Conservation (phyloP, 148 eudicot genomes). For the Diospyros kaki region DNA sequence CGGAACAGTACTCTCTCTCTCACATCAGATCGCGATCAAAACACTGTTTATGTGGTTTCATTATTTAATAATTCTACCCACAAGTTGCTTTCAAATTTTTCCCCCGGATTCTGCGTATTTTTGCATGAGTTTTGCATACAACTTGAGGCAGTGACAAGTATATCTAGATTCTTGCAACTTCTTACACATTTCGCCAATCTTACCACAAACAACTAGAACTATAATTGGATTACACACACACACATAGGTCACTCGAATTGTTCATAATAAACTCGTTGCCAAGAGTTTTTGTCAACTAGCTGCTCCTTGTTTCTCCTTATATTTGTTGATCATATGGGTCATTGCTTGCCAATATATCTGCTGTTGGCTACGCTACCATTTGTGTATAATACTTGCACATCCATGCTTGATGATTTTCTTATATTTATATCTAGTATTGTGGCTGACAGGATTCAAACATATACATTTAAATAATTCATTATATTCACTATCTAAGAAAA, state of each 20-base stretch:
- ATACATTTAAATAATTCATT: no score
- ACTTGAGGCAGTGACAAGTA: neutral
- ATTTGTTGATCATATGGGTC: neutral
- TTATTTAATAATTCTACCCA: neutral
- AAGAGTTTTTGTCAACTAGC: neutral
- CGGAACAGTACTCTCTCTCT: constrained; percentile 10
- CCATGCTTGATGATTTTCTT: neutral
- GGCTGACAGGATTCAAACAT: neutral
- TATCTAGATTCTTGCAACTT: neutral
- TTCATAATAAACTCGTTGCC: neutral
- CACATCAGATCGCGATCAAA: constrained; percentile 22
- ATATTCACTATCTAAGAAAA: no score
- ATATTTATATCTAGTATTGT: neutral
- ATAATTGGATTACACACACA: neutral
- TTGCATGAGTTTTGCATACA: neutral
- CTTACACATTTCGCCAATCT: neutral
- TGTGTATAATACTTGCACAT: neutral
- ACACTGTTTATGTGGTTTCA: constrained; percentile 12
- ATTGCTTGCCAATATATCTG: neutral
- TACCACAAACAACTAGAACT: neutral
- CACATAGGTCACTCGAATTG: neutral
- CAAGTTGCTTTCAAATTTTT: neutral
- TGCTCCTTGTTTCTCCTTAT: neutral
- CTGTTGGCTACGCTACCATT: neutral
- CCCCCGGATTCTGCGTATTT: constrained; percentile 17